phyloP scores from a whole-genome alignment of 1,284 basidiomycete genomes.

The Garcileccinum viscosum region DNA sequence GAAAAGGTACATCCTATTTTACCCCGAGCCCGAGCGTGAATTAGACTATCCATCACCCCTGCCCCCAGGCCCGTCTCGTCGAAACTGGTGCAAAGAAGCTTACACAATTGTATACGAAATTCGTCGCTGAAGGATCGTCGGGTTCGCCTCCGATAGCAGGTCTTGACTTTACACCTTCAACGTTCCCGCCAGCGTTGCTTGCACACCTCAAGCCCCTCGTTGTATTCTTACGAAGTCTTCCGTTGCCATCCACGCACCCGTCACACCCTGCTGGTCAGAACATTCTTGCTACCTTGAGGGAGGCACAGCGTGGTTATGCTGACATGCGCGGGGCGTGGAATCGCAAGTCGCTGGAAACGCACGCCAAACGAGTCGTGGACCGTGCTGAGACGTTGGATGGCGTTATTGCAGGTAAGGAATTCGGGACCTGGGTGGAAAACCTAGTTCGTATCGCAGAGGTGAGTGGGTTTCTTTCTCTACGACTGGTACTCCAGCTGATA shows the following conservation, averaged over 20 bases:
- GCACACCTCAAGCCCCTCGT: constrained; percentile 66
- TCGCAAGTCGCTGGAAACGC: constrained; percentile 71
- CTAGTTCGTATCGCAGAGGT: constrained; percentile 70
- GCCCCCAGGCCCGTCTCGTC: constrained; percentile 66
- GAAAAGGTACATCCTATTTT: constrained; percentile 53
- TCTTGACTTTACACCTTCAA: constrained; percentile 56
- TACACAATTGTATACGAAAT: constrained; percentile 77
- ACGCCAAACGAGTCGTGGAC: constrained; percentile 70
- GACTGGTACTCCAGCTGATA: not conserved
- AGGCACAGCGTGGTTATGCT: constrained; percentile 80
- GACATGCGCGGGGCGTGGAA: constrained; percentile 83
- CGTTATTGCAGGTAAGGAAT: constrained; percentile 67
- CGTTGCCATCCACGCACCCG: constrained; percentile 76
- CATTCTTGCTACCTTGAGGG: constrained; percentile 69
- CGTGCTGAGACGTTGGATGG: constrained; percentile 69
- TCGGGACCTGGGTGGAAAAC: constrained; percentile 70
- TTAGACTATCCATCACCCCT: too few species aligned
- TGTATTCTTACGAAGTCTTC: constrained; percentile 69
- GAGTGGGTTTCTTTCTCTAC: constrained; percentile 23
- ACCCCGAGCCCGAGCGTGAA: not conserved
- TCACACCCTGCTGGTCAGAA: constrained; percentile 74
- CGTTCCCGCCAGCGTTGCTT: constrained; percentile 62
- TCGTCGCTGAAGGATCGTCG: constrained; percentile 81
- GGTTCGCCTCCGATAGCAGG: constrained; percentile 66
- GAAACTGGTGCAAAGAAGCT: constrained; percentile 83